A percentile compares a stretch with the other conserved stretches of the same genome.
phyloP scores from a whole-genome alignment of 2,329 filamentous ascomycete species.

The Coniochaeta sp. region DNA sequence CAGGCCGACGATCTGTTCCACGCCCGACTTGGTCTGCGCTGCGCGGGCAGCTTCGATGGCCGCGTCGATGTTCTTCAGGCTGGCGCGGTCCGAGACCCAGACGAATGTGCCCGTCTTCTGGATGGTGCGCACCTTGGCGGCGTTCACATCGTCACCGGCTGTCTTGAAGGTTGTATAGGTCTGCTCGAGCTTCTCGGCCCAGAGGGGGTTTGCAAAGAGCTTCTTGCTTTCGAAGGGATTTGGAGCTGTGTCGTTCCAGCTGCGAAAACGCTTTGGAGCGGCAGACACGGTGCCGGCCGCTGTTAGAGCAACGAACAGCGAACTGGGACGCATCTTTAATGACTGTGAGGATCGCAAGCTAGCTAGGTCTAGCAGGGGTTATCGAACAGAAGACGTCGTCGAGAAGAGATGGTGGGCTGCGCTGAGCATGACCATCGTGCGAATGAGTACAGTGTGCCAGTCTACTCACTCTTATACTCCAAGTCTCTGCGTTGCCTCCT shows the following conservation, averaged over 20 bases:
- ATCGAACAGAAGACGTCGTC: background rate
- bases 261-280: background rate
- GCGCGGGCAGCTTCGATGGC: constrained; percentile 30
- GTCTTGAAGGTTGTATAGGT: constrained; percentile 28
- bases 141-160: constrained; percentile 28
- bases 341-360: background rate
- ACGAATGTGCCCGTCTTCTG: constrained; percentile 34
- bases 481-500: background rate
- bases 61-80: constrained; percentile 29
- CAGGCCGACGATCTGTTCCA: constrained; percentile 32
- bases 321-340: background rate
- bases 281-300: background rate
- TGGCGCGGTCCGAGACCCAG: constrained; percentile 31
- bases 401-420: background rate
- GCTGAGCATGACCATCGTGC: too few species aligned
- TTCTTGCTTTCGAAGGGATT: constrained; percentile 41
- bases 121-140: constrained; percentile 27
- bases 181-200: constrained; percentile 31
- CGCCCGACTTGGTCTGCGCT: constrained; percentile 24
- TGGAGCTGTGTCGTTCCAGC: background rate
- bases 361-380: background rate
- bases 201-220: constrained; percentile 38
- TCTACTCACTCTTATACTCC: background rate
- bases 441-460: too few species aligned
- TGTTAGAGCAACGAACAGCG: background rate